phyloP scores from a whole-genome alignment of 2,329 filamentous ascomycete species.

The Pestalotiopsis fici region DNA sequence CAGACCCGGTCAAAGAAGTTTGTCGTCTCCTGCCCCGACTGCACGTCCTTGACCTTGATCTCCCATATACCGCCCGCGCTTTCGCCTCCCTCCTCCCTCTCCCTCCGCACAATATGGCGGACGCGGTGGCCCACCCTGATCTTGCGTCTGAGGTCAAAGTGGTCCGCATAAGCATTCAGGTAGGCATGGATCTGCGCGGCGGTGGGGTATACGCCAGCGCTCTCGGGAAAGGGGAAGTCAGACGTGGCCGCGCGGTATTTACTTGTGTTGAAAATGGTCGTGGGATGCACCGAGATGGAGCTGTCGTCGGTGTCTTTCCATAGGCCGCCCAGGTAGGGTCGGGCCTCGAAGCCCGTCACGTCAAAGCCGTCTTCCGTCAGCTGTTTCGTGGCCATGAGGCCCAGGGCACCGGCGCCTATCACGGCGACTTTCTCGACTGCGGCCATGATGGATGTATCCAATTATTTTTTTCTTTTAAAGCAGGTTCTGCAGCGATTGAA shows the following conservation, averaged over 20 bases:
- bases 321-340: constrained; percentile 13
- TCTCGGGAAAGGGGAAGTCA: constrained; percentile 14
- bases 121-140: constrained; percentile 5
- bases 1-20: constrained; percentile 9
- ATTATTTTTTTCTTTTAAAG: background rate
- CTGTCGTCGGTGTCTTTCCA: constrained; percentile 12
- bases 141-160: constrained; percentile 1
- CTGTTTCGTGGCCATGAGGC: constrained; percentile 16
- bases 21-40: background rate
- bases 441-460: background rate
- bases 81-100: background rate
- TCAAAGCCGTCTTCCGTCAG: constrained; percentile 15
- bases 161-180: constrained; percentile 11
- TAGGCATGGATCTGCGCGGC: constrained; percentile 5
- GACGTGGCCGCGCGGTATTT: constrained; percentile 6
- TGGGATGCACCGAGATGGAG: constrained; percentile 11
- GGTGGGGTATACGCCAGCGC: constrained; percentile 6
- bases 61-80: background rate
- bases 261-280: constrained; percentile 14
- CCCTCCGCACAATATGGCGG: background rate
- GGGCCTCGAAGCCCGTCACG: constrained; percentile 13
- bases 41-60: background rate
- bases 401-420: constrained; percentile 17
- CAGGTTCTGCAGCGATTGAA: background rate
- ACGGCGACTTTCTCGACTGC: constrained; percentile 15